phyloP scores from a whole-genome alignment of 352 stramenopile species.

The Albugo candida region DNA sequence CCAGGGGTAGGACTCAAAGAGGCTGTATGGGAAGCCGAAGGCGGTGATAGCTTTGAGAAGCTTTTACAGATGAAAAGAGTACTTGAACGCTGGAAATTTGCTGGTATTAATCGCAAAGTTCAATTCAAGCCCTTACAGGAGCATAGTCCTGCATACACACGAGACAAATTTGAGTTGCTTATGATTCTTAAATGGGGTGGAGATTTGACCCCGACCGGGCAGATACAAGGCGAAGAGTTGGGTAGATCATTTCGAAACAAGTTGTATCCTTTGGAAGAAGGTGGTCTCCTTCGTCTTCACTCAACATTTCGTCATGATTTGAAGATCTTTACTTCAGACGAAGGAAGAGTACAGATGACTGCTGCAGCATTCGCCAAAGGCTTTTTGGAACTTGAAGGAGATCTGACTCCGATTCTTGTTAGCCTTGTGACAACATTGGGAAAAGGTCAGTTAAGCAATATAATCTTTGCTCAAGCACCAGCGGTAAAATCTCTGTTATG shows the following conservation, averaged over 20 bases:
- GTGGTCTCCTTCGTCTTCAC: slow-evolving; percentile 94
- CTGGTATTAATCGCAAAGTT: slow-evolving; percentile 95
- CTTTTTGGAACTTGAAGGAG: slow-evolving; percentile 96
- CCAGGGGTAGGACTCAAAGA: slow-evolving; percentile 61
- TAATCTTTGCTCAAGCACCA: background rate
- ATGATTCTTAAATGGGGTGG: slow-evolving; percentile 99
- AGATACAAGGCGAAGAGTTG: slow-evolving; percentile 90
- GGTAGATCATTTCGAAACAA: slow-evolving; percentile 83
- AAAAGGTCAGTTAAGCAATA: slow-evolving; percentile 24
- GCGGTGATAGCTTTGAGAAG: slow-evolving; percentile 82
- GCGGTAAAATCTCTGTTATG: background rate
- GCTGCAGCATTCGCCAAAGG: slow-evolving; percentile 98
- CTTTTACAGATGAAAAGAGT: slow-evolving; percentile 92
- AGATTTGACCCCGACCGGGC: slow-evolving; percentile 95
- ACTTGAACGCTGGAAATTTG: slow-evolving; percentile 92
- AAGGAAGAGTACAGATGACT: slow-evolving; percentile 99
- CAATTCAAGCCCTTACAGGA: slow-evolving; percentile 67
- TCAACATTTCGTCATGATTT: slow-evolving; percentile 99
- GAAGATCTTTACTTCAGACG: slow-evolving; percentile 99
- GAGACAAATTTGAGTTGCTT: slow-evolving; percentile 79
- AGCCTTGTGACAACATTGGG: slow-evolving; percentile 79
- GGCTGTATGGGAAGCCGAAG: slow-evolving; percentile 66
- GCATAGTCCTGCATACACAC: slow-evolving; percentile 19
- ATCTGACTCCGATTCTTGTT: slow-evolving; percentile 98
- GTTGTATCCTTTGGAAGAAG: slow-evolving; percentile 78